phyloP scores from a whole-genome alignment of 1,284 basidiomycete species.

The Blastosporella zonata region DNA sequence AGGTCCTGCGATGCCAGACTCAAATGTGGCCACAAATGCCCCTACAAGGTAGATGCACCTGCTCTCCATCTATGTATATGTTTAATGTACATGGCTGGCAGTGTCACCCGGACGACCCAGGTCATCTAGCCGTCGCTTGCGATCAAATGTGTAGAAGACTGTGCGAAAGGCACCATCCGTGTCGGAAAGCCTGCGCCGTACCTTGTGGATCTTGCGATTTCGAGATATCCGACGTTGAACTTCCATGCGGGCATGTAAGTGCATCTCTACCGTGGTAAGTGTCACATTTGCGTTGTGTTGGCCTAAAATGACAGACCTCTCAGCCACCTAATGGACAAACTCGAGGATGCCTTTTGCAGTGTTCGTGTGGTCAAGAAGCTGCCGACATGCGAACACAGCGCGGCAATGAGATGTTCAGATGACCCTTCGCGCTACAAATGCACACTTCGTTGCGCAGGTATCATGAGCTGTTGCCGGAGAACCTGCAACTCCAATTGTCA shows the following conservation, averaged over 20 bases:
- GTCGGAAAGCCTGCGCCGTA: constrained; percentile 49
- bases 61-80: not conserved
- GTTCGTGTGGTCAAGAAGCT: constrained; percentile 44
- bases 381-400: constrained; percentile 55
- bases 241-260: constrained; percentile 67
- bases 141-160: constrained; percentile 48
- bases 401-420: constrained; percentile 42
- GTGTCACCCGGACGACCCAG: constrained; percentile 67
- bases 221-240: constrained; percentile 39
- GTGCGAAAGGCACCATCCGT: constrained; percentile 60
- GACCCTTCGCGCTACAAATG: constrained; percentile 44
- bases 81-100: constrained; percentile 23
- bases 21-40: constrained; percentile 71
- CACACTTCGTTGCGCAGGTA: constrained; percentile 37
- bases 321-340: constrained; percentile 47
- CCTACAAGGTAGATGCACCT: constrained; percentile 46
- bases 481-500: constrained; percentile 48
- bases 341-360: constrained; percentile 45
- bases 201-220: constrained; percentile 59
- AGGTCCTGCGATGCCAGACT: constrained; percentile 51
- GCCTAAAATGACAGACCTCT: not conserved
- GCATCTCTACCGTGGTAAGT: constrained; percentile 53
- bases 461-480: constrained; percentile 56
- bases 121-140: constrained; percentile 52
- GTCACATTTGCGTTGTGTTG: constrained; percentile 1